Evolutionary conservation across 768 basidiomycete species (phyloP), one percentile per base, ranked within the genome.

Genomic region (Mrakia gelida): DNA sequence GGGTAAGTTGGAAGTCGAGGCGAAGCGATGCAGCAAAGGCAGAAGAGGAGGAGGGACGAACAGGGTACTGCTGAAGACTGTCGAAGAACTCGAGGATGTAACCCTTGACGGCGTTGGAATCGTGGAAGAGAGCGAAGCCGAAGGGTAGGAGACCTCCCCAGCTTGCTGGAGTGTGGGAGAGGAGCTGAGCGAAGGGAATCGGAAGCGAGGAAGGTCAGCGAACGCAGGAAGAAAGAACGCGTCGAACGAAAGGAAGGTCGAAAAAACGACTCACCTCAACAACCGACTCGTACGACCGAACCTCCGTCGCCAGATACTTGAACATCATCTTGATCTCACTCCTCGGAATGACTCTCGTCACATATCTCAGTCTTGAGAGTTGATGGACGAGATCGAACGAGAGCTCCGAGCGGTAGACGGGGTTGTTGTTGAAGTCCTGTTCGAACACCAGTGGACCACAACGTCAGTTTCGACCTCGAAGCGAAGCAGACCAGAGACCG

Each of bases 81-180:
- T 93, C 91, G 80, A 98, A 90, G 70, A 97, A 86, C 77, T 94
- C 92, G 45, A 98, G 89, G 0, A 93, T 92, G 23, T 89, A 87
- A 43, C 93, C 91, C 32, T 93, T 89, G 49, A 95, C 89, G 10
- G 86, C 81, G 80, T 93, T 89, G 71, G 89, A 88, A 75, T 93
- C 92, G 85, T 98, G 96, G 86, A 98, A 97, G 9, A 98, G 86
- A 15, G 93, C 92, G 83, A 97, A 95, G 49, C 91, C 91, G 54
- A 98, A 86, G 34, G 94, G 92, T 30, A 93, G 85, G 23, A 98
- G 87, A 16, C 76, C 76, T 10, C 70, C 70, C 41, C 70, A 59
- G 38, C 28, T 61, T 18, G 41, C 15, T 0, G 76, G 76, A n/a
- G 43, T 71, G 54, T 77, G 76, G 2, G 76, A 54, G 56, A 77